Evolutionary conservation across 192 early-diverging fungal genomes (phyloP), one percentile per base, ranked within the genome.

Genomic region (Borealophlyctis nickersoniae): DNA sequence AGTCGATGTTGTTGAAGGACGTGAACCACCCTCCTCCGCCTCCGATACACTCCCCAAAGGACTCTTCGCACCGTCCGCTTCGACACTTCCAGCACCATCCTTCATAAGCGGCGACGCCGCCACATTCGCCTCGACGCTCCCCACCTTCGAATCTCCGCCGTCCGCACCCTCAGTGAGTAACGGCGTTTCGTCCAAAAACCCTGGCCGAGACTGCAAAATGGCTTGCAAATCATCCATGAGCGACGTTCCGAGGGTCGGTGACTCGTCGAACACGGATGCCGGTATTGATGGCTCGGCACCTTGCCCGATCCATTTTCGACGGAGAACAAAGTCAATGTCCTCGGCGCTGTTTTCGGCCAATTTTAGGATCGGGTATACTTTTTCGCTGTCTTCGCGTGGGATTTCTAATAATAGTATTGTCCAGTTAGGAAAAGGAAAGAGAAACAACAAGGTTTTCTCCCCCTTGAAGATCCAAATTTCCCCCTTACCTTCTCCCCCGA

Each of bases 241-340:
- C 7, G 58, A 60, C 33, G 52, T 36, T 23, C 19, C 49, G 7
- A 24, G 28, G 32, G 23, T 30, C 14, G 32, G 28, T 7, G 33
- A 28, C 24, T 24, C 49, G 24, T 61, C 30, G 31, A 36, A n/a
- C 5, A 9, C 34, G 2, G 30, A n/a, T 4, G 63, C 9, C 2
- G 39, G 2, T 9, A 35, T 2, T 19, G 64, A 36, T 23, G 73
- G 68, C 11, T 57, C 70, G 5, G 63, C 22, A 11, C 73, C 73
- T 19, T 58, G 50, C 2, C 72, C 72, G 1, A 35, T 54, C 74
- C 74, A 76, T 16, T 63, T 62, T 30, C 50, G 28, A 1, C 65
- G 48, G 49, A 80, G 70, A 29, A 80, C 69, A 36, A 80, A 76
- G 48, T 76, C 74, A 33, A 80, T 61, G 11, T 80, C 74, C 13